Conservation (phyloP, 2,329 filamentous ascomycete genomes). For the Albifimbria verrucaria region DNA sequence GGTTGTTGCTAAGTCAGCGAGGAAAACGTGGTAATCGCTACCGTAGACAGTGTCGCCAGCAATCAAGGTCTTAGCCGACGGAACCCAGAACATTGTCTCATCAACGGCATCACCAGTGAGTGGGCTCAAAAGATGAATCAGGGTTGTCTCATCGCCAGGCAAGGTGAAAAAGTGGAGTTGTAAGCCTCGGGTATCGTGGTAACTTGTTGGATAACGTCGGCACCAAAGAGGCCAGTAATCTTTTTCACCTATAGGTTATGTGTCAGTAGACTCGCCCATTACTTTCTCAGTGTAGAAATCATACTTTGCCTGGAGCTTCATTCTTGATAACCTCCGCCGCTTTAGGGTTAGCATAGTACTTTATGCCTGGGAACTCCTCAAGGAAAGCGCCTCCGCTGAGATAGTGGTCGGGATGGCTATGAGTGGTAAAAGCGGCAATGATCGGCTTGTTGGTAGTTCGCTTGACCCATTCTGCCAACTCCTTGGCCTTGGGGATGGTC, state of each 20-base stretch:
- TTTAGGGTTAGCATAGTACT: conserved; percentile 8
- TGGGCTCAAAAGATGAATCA: conserved; percentile 9
- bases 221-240: conserved; percentile 4
- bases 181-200: conserved; percentile 5
- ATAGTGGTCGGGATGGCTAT: conserved; percentile 12
- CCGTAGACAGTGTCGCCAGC: conserved; percentile 11
- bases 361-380: conserved; percentile 7
- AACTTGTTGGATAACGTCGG: conserved; percentile 1
- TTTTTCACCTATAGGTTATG: conserved; percentile 6
- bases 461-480: conserved; percentile 7
- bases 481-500: conserved; percentile 6
- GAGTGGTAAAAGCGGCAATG: conserved; percentile 10
- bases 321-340: conserved; percentile 6
- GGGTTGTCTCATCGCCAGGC: conserved; percentile 7
- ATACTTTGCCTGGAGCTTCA: conserved; percentile 8
- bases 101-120: conserved; percentile 11
- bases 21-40: conserved; percentile 8
- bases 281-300: background rate
- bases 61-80: conserved; percentile 9
- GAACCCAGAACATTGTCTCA: conserved; percentile 12
- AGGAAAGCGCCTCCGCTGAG: conserved; percentile 6
- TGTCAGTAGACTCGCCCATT: background rate
- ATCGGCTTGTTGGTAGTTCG: conserved; percentile 12
- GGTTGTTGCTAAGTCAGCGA: conserved; percentile 8
- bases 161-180: conserved; percentile 11